Percentiles rank a stretch among this genome's conserved stretches.
Evolutionary conservation across 1,284 basidiomycete species (phyloP).

Genomic region (Stygiomarasmius scandens): DNA sequence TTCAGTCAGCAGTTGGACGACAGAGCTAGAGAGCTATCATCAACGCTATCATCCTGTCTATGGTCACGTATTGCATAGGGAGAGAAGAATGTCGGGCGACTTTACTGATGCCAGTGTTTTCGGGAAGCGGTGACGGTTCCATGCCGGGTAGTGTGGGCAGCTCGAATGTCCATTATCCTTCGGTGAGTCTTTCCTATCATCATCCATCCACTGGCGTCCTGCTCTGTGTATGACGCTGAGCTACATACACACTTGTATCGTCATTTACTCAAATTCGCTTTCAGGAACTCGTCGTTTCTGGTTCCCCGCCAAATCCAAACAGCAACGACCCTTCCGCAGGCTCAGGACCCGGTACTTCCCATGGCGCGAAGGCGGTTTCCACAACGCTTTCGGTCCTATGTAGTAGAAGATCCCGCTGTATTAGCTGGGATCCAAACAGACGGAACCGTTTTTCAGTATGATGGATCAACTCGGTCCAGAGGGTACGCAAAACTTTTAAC

Average conservation of each 20-base stretch:
- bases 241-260: too few species aligned
- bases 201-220: too few species aligned
- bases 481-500: not conserved
- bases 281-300: not conserved
- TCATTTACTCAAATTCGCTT: too few species aligned
- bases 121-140: not conserved
- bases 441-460: slow-evolving; percentile 62
- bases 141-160: slow-evolving; percentile 2
- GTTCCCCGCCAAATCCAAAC: not conserved
- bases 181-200: not conserved
- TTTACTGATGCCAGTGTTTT: slow-evolving; percentile 3
- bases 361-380: slow-evolving; percentile 54
- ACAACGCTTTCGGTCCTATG: slow-evolving; percentile 70
- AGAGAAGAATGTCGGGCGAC: not conserved
- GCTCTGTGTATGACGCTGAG: too few species aligned
- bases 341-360: not conserved
- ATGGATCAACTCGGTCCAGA: slow-evolving; percentile 26
- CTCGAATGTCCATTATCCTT: slow-evolving; percentile 6
- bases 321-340: not conserved
- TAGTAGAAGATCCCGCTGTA: slow-evolving; percentile 65
- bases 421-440: slow-evolving; percentile 60
- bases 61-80: not conserved
- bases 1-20: not conserved
- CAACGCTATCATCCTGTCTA: not conserved
- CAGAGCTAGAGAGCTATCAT: not conserved